Percentiles rank a stretch among this genome's conserved stretches.
These are phyloP conservation scores for Papiliotrema terrestris DNA, from an alignment of 1,284 basidiomycete genomes.

Conservation along the genomic window DNA sequence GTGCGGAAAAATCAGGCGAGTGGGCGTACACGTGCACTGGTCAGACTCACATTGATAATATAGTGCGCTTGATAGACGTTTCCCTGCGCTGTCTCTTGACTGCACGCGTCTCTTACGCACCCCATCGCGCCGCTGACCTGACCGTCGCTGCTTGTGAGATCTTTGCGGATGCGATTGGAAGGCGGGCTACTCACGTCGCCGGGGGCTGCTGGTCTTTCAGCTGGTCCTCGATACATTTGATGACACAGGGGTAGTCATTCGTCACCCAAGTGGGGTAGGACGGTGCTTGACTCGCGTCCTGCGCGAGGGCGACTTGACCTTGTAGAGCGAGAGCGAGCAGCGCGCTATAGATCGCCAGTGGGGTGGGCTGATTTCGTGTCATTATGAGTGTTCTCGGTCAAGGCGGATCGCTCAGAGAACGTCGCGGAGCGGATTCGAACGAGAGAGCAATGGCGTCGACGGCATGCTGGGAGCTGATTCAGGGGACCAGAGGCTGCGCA, in stretches of 20 bases:
- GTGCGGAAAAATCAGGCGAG: too few relatives aligned
- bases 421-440: too few relatives aligned
- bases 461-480: too few relatives aligned
- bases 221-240: constrained; percentile 4
- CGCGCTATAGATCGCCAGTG: too few relatives aligned
- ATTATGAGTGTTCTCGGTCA: too few relatives aligned
- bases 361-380: too few relatives aligned
- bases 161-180: constrained; percentile 2
- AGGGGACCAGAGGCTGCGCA: too few relatives aligned
- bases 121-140: constrained; percentile 5
- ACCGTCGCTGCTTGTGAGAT: neutral
- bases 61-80: constrained; percentile 28
- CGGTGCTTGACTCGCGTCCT: neutral
- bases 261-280: constrained; percentile 25
- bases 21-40: too few relatives aligned
- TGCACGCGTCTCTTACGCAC: constrained; percentile 17
- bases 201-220: neutral
- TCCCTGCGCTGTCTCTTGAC: constrained; percentile 9
- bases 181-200: neutral
- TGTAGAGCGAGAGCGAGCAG: too few relatives aligned
- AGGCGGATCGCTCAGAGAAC: too few relatives aligned
- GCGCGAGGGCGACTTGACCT: neutral
- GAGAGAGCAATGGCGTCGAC: too few relatives aligned
- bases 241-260: constrained; percentile 26
- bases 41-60: constrained; percentile 23